Base-by-base conservation (phyloP, 2,329 filamentous ascomycete genomes). In the Zymoseptoria ardabiliae region DNA sequence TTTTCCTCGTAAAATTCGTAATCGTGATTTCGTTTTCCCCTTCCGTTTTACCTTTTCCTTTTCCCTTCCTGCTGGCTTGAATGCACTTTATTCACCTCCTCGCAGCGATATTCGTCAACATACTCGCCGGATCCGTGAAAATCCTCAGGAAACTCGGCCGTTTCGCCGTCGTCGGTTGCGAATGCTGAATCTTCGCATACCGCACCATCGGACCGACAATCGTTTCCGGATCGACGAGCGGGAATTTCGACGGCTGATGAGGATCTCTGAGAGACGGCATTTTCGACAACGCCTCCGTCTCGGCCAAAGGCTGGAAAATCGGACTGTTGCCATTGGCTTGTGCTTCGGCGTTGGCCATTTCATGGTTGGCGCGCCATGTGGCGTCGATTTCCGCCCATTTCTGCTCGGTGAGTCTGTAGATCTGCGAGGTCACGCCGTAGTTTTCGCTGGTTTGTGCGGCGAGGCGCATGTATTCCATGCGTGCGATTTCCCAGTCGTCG, bases 141-240 rank as follows among this genome's bases (percentile, higher is more conserved):
- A 74, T 66, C 48, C 67, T 68, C 54, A 73, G 61, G 51, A 74
- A 68, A 5, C 66, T 66, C 4, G 68, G 65, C 56, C 65, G 68
- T 58, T 69, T 70, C n/a, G 60, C 60, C 10, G 70, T 63, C 7
- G 67, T 64, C 52, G 59, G 61, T 28, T 62, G 67, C 53, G 64
- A 63, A 13, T 63, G 67, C 57, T 70, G 69, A 30, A 72, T 68
- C 61, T 70, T 70, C 30, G 70, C 69, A 57, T 73, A 73, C 64
- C 77, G 82, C 66, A 85, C 84, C 92, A 97, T 96, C 6, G 92
- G 92, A 1, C 92, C 92, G 51, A 97, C 91, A 71, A 97, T 95
- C 73, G 96, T 92, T 68, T 92, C 88, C 69, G 96, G 91, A 56
- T 91, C 91, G 30, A 93, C 83, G 67, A 87, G 85, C 22, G 91